Base-by-base conservation (phyloP, 495 filamentous ascomycete species). In the Tuber melanosporum region DNA sequence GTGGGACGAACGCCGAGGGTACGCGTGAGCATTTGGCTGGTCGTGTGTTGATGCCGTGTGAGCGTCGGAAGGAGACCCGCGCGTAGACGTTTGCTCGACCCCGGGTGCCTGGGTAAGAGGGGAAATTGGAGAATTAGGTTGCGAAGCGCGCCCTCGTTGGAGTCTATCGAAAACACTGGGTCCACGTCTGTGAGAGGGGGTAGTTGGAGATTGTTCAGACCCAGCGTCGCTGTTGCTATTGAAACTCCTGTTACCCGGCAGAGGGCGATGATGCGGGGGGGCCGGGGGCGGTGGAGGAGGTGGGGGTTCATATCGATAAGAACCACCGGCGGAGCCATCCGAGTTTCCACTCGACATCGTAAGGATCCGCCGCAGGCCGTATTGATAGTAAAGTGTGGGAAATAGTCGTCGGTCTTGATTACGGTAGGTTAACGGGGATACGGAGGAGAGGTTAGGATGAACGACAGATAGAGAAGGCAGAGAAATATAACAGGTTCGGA, bases 341-440 rank as follows among this genome's bases (percentile, higher is more conserved):
- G 57, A 66, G 57, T 36, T 66, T 66, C 57, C 57, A 66, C 57
- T 66, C 57, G 57, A 66, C 57, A 66, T 66, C 57, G 26, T 66
- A 36, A 36, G 57, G 57, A 66, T 66, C 57, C 57, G 57, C 57
- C 57, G 57, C 57, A 66, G 57, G 26, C 12, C 57, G 57, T 66
- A 8, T 66, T 66, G 57, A 66, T 36, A 36, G 14, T 66, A 66
- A 8, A 36, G 32, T 14, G 57, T 26, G 9, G 57, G 26, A 36
- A 36, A 17, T 19, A 66, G 57, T 66, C 57, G 57, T 32, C 26
- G 26, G 57, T 66, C 57, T 36, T 66, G 52, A 66, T 17, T 66
- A 66, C 57, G 26, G 57, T 36, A 62, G 10, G 57, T 66, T 32
- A 66, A 66, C 6, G 57, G 57, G 26, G 57, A 66, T 36, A 26